A percentile compares a stretch with the other conserved stretches of the same genome.
Conservation (phyloP, 441 rosid species). For the Metrosideros polymorpha region DNA sequence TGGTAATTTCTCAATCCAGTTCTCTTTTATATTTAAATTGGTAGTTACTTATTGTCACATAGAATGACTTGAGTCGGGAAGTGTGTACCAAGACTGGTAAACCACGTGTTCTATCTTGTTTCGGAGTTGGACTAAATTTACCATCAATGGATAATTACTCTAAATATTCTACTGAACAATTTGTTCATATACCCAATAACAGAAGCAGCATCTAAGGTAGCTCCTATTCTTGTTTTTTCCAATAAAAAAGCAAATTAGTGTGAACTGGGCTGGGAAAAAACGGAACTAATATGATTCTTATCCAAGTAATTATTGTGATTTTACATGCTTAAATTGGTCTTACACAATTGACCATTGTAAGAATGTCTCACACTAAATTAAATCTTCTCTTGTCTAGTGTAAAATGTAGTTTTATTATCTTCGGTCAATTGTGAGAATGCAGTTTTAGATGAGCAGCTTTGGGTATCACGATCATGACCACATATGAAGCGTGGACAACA, state of each 20-base stretch:
- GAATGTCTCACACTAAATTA: not conserved
- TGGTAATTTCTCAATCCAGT: constrained; percentile 35
- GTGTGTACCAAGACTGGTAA: not conserved
- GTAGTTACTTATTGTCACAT: not conserved
- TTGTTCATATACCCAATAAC: not conserved
- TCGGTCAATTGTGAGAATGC: not conserved
- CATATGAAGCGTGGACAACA: not conserved
- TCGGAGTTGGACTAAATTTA: not conserved
- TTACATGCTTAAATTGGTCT: not conserved
- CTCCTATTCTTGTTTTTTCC: not conserved
- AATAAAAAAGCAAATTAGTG: not conserved
- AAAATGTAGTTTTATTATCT: not conserved
- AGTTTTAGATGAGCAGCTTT: not conserved
- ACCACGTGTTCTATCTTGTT: not conserved
- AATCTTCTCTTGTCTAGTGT: not conserved
- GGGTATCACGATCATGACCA: not conserved
- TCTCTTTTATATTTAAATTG: not conserved
- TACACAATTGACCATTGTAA: not conserved
- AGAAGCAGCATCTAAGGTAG: not conserved
- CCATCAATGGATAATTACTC: not conserved
- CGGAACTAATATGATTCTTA: not conserved
- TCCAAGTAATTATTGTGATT: not conserved
- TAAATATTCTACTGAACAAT: not conserved
- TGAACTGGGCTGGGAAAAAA: not conserved
- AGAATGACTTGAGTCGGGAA: not conserved